Conservation (phyloP, 2,329 filamentous ascomycete species). For the Sporothrix luriei region DNA sequence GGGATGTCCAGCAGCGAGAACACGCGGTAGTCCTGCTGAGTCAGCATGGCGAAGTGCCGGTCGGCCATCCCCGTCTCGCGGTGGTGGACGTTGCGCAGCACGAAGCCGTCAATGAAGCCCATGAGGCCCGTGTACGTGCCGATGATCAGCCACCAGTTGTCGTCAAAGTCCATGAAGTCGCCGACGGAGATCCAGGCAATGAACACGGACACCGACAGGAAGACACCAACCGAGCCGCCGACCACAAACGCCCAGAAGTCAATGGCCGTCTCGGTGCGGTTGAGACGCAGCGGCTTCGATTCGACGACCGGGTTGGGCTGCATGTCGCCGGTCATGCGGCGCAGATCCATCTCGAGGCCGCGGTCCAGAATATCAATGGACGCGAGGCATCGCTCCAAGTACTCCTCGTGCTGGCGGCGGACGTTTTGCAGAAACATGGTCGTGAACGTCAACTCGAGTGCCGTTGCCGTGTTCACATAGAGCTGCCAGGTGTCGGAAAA, state of each 20-base stretch:
- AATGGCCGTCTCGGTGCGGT: constrained; percentile 44
- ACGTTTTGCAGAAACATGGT: constrained; percentile 47
- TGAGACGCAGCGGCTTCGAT: constrained; percentile 42
- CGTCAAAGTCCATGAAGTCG: constrained; percentile 45
- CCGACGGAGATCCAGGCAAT: constrained; percentile 47
- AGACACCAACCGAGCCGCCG: constrained; percentile 47
- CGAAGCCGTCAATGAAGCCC: constrained; percentile 50
- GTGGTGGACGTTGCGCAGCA: constrained; percentile 50
- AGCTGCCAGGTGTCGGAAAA: constrained; percentile 47
- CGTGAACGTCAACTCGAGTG: constrained; percentile 48
- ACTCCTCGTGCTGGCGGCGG: constrained; percentile 44
- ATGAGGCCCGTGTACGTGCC: constrained; percentile 53
- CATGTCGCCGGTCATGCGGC: constrained; percentile 42
- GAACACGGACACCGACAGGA: constrained; percentile 45
- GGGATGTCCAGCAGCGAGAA: constrained; percentile 37
- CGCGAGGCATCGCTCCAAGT: constrained; percentile 42
- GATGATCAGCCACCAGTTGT: constrained; percentile 53
- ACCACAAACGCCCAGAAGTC: constrained; percentile 50
- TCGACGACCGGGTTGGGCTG: constrained; percentile 43
- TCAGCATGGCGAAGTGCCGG: constrained; percentile 38
- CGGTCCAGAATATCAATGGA: constrained; percentile 44
- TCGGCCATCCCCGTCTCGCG: constrained; percentile 37
- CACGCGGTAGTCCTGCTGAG: constrained; percentile 35
- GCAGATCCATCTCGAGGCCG: constrained; percentile 43
- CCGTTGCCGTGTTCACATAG: constrained; percentile 50